Conservation (phyloP, 805 yeast genomes). For the Starmerella ratchasimensis region DNA sequence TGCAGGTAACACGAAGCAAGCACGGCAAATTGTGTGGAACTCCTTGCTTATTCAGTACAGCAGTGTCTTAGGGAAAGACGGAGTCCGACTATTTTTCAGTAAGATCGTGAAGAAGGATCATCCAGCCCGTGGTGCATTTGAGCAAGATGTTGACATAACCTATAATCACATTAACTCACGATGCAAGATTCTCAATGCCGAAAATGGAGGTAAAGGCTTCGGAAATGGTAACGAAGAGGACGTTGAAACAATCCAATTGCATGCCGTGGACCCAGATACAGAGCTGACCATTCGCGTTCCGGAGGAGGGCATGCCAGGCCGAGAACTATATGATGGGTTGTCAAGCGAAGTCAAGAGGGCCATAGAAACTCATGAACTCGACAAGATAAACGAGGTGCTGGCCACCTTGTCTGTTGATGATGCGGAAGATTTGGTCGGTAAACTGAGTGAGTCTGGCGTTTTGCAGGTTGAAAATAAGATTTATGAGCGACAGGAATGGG, state of each 20-base stretch:
- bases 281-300: conserved; percentile 53
- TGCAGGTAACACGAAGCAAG: conserved; percentile 38
- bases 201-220: conserved; percentile 28
- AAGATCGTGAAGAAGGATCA: conserved; percentile 40
- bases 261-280: conserved; percentile 72
- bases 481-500: conserved; percentile 29
- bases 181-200: conserved; percentile 48
- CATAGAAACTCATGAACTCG: conserved; percentile 53
- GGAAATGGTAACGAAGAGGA: conserved; percentile 23
- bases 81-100: conserved; percentile 54
- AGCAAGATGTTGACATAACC: conserved; percentile 61
- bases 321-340: conserved; percentile 40
- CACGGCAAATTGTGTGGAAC: conserved; percentile 63
- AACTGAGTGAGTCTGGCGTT: conserved; percentile 67
- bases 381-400: conserved; percentile 70
- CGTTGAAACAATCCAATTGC: conserved; percentile 74
- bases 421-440: conserved; percentile 63
- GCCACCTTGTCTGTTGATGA: conserved; percentile 57
- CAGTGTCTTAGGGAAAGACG: conserved; percentile 28
- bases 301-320: conserved; percentile 28
- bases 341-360: conserved; percentile 61
- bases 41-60: conserved; percentile 68
- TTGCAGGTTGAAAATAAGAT: conserved; percentile 57
- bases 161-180: conserved; percentile 60
- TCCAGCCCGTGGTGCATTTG: conserved; percentile 58